Percentiles rank a stretch among this genome's conserved stretches.
Conservation (phyloP, 1,139 yeast species). For the Geotrichum carabidarum region DNA sequence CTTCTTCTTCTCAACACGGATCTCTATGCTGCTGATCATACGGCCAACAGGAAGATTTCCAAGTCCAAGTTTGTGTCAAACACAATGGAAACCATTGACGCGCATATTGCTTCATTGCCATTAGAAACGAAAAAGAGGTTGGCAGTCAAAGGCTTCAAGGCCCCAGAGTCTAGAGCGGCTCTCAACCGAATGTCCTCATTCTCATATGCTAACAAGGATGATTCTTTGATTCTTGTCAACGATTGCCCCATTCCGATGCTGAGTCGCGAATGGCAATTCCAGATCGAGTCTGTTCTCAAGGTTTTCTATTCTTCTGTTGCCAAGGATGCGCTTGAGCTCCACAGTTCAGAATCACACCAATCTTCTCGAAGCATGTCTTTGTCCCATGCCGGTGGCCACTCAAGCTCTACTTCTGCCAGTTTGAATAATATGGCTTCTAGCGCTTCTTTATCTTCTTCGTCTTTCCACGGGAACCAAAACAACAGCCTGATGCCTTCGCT, state of each 20-base stretch:
- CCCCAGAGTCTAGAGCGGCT: conserved; percentile 1
- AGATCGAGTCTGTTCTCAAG: conserved; percentile 29
- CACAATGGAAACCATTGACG: conserved; percentile 29
- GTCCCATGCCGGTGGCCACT: background rate
- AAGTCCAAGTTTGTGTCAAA: conserved; percentile 31
- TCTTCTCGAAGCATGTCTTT: conserved; percentile 3
- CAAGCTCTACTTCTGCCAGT: background rate
- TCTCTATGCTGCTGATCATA: conserved; percentile 36
- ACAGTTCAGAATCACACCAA: conserved; percentile 10
- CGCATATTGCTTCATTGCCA: conserved; percentile 8
- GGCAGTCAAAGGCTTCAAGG: background rate
- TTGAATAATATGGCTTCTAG: conserved; percentile 11
- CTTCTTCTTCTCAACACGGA: conserved; percentile 58
- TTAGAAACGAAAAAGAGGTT: background rate
- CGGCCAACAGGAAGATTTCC: conserved; percentile 37
- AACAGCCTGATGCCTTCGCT: conserved; percentile 17
- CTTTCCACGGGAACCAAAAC: background rate
- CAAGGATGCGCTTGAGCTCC: conserved; percentile 31
- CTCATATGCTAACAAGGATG: conserved; percentile 20
- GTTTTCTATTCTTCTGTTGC: conserved; percentile 30
- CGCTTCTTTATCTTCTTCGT: conserved; percentile 7
- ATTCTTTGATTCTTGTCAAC: conserved; percentile 26
- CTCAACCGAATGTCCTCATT: conserved; percentile 19
- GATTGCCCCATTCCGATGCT: conserved; percentile 24
- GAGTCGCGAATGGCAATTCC: conserved; percentile 31